Conservation (phyloP, 1,284 basidiomycete genomes). For the Ceratobasidium sp. region DNA sequence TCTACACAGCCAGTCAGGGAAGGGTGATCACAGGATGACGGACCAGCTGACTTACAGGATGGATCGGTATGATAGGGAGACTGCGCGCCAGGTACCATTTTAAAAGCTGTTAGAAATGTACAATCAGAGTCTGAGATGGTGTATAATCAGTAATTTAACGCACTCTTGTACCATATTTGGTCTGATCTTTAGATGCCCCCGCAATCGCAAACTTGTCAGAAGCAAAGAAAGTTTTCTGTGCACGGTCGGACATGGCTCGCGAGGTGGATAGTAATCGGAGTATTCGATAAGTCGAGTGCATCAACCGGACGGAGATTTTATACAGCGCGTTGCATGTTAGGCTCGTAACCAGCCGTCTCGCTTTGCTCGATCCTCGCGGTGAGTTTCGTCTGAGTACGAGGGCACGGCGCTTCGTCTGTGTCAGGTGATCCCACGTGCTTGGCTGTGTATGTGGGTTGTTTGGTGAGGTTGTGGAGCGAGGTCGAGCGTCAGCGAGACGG, state of each 20-base stretch:
- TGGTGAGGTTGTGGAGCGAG: too few relatives aligned
- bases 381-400: too few relatives aligned
- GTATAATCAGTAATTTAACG: neutral
- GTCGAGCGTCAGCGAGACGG: too few relatives aligned
- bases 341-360: too few relatives aligned
- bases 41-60: slow-evolving; percentile 65
- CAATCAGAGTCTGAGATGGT: neutral
- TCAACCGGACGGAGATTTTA: slow-evolving; percentile 3
- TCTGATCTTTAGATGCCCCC: slow-evolving; percentile 81
- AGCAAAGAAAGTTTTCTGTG: slow-evolving; percentile 63
- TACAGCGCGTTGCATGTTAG: neutral
- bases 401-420: too few relatives aligned
- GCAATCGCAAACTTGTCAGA: slow-evolving; percentile 78
- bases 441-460: too few relatives aligned
- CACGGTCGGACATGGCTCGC: slow-evolving; percentile 34
- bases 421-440: too few relatives aligned
- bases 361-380: too few relatives aligned
- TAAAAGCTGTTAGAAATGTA: slow-evolving; percentile 66
- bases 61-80: slow-evolving; percentile 77
- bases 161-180: slow-evolving; percentile 83
- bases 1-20: slow-evolving; percentile 60
- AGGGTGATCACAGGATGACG: slow-evolving; percentile 28
- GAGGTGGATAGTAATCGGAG: slow-evolving; percentile 19
- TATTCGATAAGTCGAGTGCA: neutral
- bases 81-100: slow-evolving; percentile 80